These are phyloP conservation scores for Yarrowia sp. DNA, from an alignment of 805 yeast species.

Conservation along the genomic window DNA sequence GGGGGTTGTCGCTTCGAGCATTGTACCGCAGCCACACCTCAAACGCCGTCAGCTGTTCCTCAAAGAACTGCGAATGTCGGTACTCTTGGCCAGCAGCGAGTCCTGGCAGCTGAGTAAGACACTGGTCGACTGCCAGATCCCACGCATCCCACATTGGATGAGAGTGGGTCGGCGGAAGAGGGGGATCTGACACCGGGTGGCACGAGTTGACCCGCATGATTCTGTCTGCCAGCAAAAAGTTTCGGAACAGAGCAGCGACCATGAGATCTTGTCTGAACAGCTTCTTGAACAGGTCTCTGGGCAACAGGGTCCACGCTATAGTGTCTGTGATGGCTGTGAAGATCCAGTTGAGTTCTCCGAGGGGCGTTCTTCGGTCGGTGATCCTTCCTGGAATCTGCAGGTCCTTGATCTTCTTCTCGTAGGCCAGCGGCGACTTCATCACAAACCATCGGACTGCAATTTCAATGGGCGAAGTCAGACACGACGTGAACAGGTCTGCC, in stretches of 20 bases:
- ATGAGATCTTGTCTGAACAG: constrained; percentile 93
- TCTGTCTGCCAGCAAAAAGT: constrained; percentile 88
- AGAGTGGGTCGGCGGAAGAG: constrained; percentile 78
- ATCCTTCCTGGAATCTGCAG: constrained; percentile 85
- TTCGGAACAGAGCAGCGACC: constrained; percentile 95
- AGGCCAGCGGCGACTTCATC: constrained; percentile 60
- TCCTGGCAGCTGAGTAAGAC: constrained; percentile 61
- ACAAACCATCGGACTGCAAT: constrained; percentile 91
- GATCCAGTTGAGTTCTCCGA: constrained; percentile 97
- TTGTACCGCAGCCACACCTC: constrained; percentile 90
- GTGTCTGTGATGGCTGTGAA: constrained; percentile 98
- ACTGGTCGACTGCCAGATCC: constrained; percentile 97
- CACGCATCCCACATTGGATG: constrained; percentile 98
- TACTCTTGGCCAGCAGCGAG: constrained; percentile 46
- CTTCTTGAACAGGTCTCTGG: constrained; percentile 85
- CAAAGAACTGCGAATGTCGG: constrained; percentile 89
- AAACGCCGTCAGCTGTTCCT: constrained; percentile 94
- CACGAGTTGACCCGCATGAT: constrained; percentile 93
- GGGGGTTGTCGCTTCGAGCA: constrained; percentile 83
- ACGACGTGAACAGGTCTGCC: constrained; percentile 94
- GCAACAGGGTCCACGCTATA: constrained; percentile 93
- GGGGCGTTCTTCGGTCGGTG: constrained; percentile 91
- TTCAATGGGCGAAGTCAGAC: constrained; percentile 94
- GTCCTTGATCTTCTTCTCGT: constrained; percentile 49
- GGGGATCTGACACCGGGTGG: constrained; percentile 94